These are phyloP conservation scores for Arthromyces matolae DNA, from an alignment of 768 basidiomycete genomes.

Conservation along the genomic window DNA sequence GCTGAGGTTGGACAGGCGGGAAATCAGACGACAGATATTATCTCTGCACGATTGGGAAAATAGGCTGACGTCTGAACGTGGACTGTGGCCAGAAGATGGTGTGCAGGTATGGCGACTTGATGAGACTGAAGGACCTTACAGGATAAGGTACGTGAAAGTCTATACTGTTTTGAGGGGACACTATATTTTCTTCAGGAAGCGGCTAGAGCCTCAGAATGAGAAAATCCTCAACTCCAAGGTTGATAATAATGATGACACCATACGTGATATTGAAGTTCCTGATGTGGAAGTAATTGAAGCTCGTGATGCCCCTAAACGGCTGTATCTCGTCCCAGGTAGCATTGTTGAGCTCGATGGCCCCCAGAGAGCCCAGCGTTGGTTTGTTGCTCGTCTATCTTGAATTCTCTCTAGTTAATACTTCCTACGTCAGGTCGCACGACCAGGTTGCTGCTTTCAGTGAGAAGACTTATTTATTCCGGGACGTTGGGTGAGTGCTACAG, in stretches of 20 bases:
- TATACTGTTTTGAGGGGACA: not conserved
- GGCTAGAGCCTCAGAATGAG: conserved; percentile 62
- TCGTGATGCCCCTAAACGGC: conserved; percentile 73
- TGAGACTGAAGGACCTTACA: conserved; percentile 88
- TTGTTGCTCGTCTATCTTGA: conserved; percentile 58
- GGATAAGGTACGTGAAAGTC: conserved; percentile 58
- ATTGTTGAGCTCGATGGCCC: conserved; percentile 76
- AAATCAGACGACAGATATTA: conserved; percentile 68
- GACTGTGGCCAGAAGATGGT: conserved; percentile 69
- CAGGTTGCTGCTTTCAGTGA: conserved; percentile 78
- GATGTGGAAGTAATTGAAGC: conserved; percentile 88
- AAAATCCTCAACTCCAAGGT: conserved; percentile 45
- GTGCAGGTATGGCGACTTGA: conserved; percentile 71
- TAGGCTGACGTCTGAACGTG: conserved; percentile 68
- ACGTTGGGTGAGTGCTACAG: conserved; percentile 70
- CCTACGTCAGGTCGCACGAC: conserved; percentile 54
- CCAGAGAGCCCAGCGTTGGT: conserved; percentile 84
- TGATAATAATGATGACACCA: no score
- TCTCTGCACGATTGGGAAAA: conserved; percentile 58
- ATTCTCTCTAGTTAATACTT: not conserved
- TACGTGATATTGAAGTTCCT: no score
- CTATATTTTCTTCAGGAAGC: conserved; percentile 49
- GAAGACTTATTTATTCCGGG: conserved; percentile 84
- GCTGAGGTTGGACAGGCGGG: conserved; percentile 52
- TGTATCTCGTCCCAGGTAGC: conserved; percentile 84